Conservation (phyloP, 352 stramenopile genomes). For the Pseudoperonospora humuli region DNA sequence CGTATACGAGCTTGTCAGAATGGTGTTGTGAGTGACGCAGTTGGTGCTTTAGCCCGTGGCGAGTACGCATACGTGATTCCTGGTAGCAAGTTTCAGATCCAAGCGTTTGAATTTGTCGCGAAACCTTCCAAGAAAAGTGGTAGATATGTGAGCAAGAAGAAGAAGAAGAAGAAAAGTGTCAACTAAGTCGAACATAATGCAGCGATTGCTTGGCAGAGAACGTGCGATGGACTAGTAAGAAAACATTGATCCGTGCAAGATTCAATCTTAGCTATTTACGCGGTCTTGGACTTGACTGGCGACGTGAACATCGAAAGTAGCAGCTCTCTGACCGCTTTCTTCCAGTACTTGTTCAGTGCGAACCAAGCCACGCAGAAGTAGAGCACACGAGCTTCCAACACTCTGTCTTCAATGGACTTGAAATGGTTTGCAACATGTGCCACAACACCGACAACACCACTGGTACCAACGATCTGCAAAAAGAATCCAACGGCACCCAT, state of each 20-base stretch:
- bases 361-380: constrained; percentile 68
- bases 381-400: constrained; percentile 41
- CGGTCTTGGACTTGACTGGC: constrained; percentile 18
- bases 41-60: constrained; percentile 33
- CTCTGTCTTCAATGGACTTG: constrained; percentile 33
- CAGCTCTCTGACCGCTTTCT: constrained; percentile 31
- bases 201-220: too few species aligned
- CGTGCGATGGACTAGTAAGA: too few species aligned
- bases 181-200: too few species aligned
- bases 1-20: constrained; percentile 31
- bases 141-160: constrained; percentile 24
- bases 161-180: constrained; percentile 25
- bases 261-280: background rate
- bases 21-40: constrained; percentile 36
- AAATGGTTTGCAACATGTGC: constrained; percentile 59
- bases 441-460: constrained; percentile 36
- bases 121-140: constrained; percentile 7
- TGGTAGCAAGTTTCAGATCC: constrained; percentile 58
- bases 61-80: constrained; percentile 61
- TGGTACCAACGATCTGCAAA: constrained; percentile 35
- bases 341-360: constrained; percentile 67
- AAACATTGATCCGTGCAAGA: background rate
- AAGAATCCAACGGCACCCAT: constrained; percentile 33
- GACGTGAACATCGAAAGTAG: constrained; percentile 20
- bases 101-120: too few species aligned